Base-by-base conservation (phyloP, 1,284 basidiomycete species). In the Ustilago esculenta region DNA sequence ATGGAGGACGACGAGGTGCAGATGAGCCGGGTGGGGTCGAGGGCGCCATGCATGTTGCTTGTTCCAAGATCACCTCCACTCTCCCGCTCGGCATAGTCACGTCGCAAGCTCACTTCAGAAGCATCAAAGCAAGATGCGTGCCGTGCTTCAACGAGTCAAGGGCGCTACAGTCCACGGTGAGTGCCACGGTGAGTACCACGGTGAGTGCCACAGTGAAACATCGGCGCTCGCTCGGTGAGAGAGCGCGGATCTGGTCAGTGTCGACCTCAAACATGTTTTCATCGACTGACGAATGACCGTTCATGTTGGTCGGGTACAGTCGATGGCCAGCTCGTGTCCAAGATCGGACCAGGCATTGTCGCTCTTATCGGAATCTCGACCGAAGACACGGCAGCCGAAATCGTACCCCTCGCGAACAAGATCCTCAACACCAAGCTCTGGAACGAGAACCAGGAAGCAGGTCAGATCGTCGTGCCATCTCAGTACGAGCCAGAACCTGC, bases 121-220 rank as follows among this genome's bases (percentile, higher is more conserved):
- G 12, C 25, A 39, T 6, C 20, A 40, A 12, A 33, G 6, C 29
- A 49, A 34, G 14, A 77, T 80, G 78, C 49, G 76, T 30, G 78
- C 76, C 1, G 76, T 80, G 4, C 55, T 80, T n/a, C 77, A 80
- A 55, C 73, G 78, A 20, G 78, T 81, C 41, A 78, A 74, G 46
- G 71, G 76, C 30, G 77, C 77, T 10, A 72, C 75, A 5, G 78
- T 81, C 23, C 73, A 79, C 35, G 77, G 74, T 76, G 34, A 47
- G 77, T 55, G 0, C 27, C 14, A n/a, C n/a, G n/a, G n/a, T n/a
- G n/a, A n/a, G n/a, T n/a, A n/a, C n/a, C n/a, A n/a, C n/a, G n/a
- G n/a, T n/a, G n/a, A n/a, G n/a, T n/a, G n/a, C n/a, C n/a, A n/a
- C n/a, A n/a, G n/a, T n/a, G n/a, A n/a, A n/a, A n/a, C n/a, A n/a